A percentile compares a stretch with the other conserved stretches of the same genome.
Evolutionary conservation across 257 asterid species (phyloP).

Genomic region (Solanum chmielewskii): DNA sequence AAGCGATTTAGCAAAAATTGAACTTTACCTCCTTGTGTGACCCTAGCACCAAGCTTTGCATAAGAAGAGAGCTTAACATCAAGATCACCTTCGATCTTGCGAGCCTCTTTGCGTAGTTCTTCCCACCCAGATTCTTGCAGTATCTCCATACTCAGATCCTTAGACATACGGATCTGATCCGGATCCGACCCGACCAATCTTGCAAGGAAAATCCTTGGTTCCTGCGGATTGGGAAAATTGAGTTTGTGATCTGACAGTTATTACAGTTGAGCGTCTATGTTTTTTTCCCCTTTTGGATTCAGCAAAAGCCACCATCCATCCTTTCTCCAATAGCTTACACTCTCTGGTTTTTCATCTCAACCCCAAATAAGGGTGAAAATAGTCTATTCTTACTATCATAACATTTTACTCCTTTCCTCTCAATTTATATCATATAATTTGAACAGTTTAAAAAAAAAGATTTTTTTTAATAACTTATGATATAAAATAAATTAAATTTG

Average conservation of each 20-base stretch:
- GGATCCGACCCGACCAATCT: constrained; percentile 17
- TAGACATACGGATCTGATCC: constrained; percentile 15
- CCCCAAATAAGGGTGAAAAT: no score
- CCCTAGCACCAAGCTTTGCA: constrained; percentile 86
- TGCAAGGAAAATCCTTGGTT: neutral
- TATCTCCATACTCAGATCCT: constrained; percentile 49
- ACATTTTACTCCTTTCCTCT: no score
- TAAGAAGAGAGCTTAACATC: constrained; percentile 95
- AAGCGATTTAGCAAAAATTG: neutral
- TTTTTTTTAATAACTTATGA: neutral
- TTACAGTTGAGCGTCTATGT: neutral
- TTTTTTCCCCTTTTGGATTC: neutral
- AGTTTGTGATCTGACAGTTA: neutral
- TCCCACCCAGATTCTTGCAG: constrained; percentile 97
- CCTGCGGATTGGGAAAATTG: neutral
- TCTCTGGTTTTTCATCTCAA: neutral
- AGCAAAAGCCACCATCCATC: neutral
- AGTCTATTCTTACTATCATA: no score
- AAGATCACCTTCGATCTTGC: constrained; percentile 95
- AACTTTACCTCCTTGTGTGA: constrained; percentile 66
- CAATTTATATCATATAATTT: no score
- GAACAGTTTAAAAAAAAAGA: no score
- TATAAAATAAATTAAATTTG: no score
- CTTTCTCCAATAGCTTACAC: neutral
- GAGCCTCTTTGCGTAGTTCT: constrained; percentile 91